Percentiles rank a stretch among this genome's conserved stretches.
phyloP scores from a whole-genome alignment of 768 basidiomycete genomes.

The Boletus tylopilopsis region DNA sequence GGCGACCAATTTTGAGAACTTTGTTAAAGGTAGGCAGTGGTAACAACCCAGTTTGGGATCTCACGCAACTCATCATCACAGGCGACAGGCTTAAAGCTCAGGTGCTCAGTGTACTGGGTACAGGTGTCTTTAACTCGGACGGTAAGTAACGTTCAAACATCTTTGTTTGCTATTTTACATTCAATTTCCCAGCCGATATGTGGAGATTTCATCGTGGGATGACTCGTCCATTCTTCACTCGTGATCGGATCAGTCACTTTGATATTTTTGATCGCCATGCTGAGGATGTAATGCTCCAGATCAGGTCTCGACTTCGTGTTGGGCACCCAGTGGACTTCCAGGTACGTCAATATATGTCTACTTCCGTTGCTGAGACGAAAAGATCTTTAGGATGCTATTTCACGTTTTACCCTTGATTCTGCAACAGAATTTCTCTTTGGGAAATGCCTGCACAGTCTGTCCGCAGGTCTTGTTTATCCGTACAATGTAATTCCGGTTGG shows the following conservation, averaged over 20 bases:
- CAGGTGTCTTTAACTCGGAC: conserved; percentile 68
- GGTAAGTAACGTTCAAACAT: conserved; percentile 32
- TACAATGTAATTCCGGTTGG: conserved; percentile 31
- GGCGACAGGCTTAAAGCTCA: conserved; percentile 37
- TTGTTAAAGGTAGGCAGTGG: conserved; percentile 46
- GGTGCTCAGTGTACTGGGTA: conserved; percentile 51
- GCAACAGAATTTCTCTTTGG: conserved; percentile 68
- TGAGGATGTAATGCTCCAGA: conserved; percentile 38
- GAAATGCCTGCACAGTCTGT: conserved; percentile 49
- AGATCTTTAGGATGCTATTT: conserved; percentile 46
- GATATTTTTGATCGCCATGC: conserved; percentile 58
- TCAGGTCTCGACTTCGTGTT: conserved; percentile 45
- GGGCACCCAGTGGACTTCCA: conserved; percentile 60
- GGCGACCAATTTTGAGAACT: conserved; percentile 56
- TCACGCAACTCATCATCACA: neutral
- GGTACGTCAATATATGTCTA: conserved; percentile 22
- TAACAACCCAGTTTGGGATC: neutral
- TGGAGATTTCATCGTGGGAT: conserved; percentile 66
- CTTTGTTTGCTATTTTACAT: conserved; percentile 7
- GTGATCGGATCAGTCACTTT: conserved; percentile 56
- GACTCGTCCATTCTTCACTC: conserved; percentile 62
- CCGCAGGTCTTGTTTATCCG: conserved; percentile 50
- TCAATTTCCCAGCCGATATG: conserved; percentile 35
- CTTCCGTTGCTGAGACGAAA: neutral
- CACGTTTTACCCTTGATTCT: conserved; percentile 62